Conservation (phyloP, 352 stramenopile genomes). For the Globisporangium spiculum region DNA sequence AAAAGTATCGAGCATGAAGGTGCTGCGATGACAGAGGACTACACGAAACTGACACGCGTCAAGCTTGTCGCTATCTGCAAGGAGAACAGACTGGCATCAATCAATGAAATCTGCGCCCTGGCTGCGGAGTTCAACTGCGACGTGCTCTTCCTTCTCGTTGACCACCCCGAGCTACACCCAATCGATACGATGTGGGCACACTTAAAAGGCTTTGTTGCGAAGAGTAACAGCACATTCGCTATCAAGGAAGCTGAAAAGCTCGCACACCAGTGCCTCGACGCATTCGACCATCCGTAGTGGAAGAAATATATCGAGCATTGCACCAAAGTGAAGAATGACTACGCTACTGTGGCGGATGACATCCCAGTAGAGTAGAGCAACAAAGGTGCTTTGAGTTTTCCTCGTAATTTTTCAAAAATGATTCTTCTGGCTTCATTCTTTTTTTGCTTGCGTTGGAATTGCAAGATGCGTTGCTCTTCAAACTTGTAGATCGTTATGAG, state of each 20-base stretch:
- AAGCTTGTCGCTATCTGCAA: background rate
- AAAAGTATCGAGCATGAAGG: background rate
- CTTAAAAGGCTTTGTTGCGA: slow-evolving; percentile 3
- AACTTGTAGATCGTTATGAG: no score
- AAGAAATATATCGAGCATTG: no score
- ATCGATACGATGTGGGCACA: slow-evolving; percentile 5
- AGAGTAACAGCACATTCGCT: background rate
- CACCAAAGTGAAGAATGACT: no score
- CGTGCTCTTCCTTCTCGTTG: background rate
- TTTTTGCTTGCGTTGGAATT: no score
- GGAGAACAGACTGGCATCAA: background rate
- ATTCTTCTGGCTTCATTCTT: no score
- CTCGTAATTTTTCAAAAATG: no score
- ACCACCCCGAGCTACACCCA: background rate
- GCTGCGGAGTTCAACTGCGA: background rate
- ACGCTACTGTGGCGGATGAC: no score
- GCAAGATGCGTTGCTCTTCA: no score
- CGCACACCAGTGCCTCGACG: background rate
- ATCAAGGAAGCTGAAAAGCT: background rate
- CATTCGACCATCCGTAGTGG: no score
- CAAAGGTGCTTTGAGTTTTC: no score
- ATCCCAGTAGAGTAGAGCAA: no score
- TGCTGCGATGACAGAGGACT: background rate
- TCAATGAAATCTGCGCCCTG: background rate
- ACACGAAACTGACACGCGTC: background rate